Evolutionary conservation across 352 stramenopile species (phyloP), one percentile per base, ranked within the genome.

Genomic region (Globisporangium abappressorium): DNA sequence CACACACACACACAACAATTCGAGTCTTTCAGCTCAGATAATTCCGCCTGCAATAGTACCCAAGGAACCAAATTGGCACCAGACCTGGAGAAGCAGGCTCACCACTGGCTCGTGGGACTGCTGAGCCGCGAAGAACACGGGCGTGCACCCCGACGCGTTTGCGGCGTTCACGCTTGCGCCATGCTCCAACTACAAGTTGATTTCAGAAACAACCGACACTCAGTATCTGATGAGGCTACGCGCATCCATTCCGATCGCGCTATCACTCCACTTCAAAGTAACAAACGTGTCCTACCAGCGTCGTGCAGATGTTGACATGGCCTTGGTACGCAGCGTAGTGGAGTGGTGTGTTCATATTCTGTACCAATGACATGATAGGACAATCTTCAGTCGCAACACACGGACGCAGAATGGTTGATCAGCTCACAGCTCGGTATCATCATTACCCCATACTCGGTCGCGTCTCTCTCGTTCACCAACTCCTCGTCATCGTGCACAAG

Each of bases 271-370:
- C 7, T 22, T 24, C 43, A 51, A 15, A 49, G 18, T 24, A 56
- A 3, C 5, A 49, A 36, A 30, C 2, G 20, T 20, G 12, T 72
- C 72, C 12, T 70, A 90, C 84, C 43, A 94, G 70, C 12, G 69
- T 55, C 1, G 69, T 14, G 65, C 84, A 91, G 36, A 89, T 61
- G 0, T 66, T 46, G 0, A 36, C 41, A 51, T 90, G 75, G 5
- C 84, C 84, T 69, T 89, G 80, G 65, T 94, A 93, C 20, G 84
- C 84, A 4, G 86, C 81, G 51, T 93, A 94, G 58, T 94, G 86
- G n/a, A 94, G 72, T 33, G 86, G 67, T 0, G 78, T 81, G 64
- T 93, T 93, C 30, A 68, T 46, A 28, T 82, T 76, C 84, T 92
- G 57, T 15, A 3, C 5, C 1, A 11, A 5, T 57, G 11, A 7